Evolutionary conservation across 2,329 filamentous ascomycete genomes (phyloP), one percentile per base, ranked within the genome.

Genomic region (Fusarium goolgardi): DNA sequence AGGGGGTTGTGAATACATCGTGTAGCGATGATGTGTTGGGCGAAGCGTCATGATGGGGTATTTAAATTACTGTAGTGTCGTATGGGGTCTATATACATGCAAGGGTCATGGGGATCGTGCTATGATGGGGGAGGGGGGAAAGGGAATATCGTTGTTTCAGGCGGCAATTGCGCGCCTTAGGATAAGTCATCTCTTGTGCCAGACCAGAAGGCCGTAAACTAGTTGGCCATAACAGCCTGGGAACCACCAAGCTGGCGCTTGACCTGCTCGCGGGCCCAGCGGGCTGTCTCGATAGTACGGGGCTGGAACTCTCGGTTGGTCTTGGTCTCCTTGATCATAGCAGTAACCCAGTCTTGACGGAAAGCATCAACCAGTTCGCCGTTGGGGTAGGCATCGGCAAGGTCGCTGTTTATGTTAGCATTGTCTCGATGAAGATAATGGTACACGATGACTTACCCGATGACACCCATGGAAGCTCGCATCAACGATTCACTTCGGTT

Each of bases 191-290:
- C 46, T 52, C 21, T 12, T 35, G 41, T 27, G 27, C 41, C 34
- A 27, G 16, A 59, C 25, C 8, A 27, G 6, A 27, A 27, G 25
- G 8, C 25, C 9, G 8, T 10, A 27, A 27, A 27, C 78, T 73
- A 85, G 67, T 81, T 81, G 55, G 82, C 78, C 84, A 88, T 87
- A 72, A 85, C 81, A 55, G 72, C 65, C 78, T 82, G 72, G 76
- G 78, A 50, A 69, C 86, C 86, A 60, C 86, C 85, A 53, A 90
- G 81, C 81, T 99, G 96, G 74, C 93, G 91, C 86, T 97, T 98
- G 79, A 98, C 94, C 79, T 97, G 94, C 81, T 98, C 96, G 64
- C 95, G 91, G 67, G 96, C 94, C 96, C 96, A 99, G 74, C 95
- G 91, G 77, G 96, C 96, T 46, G 96, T 98, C 71, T 97, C 93